Base-by-base conservation (phyloP, 192 early-diverging fungal species). In the Rhizophagus clarus region DNA sequence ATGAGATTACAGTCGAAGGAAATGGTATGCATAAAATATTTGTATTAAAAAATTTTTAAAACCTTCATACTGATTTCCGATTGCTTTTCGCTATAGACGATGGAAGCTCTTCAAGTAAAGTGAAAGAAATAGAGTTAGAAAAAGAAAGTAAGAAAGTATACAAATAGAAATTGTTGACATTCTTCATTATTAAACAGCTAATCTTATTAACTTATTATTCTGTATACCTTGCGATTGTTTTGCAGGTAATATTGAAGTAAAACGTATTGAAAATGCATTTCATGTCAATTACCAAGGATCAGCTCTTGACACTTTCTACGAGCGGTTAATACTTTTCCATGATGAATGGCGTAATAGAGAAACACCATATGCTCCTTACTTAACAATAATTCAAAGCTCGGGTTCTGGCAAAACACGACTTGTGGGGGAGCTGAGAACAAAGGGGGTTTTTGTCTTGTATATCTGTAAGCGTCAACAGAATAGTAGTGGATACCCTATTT, bases 281-380 rank as follows among this genome's bases (percentile, higher is more conserved):
- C 64, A 66, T 1, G 22, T 66, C 24, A 31, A 66, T 12, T 66
- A 66, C 64, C 64, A 66, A 66, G 64, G 64, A n/a, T 28, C 63
- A 66, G 29, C 63, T 31, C 29, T 28, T 10, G 9, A 66, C 24
- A 66, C 64, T 66, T 66, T 66, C 64, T 28, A 28, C 29, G 11
- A 11, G 7, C 64, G 22, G 14, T 15, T 66, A 66, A 2, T 12
- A 49, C 47, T 49, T 15, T 49, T 49, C 6, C 47, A 49, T 49
- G 0, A 49, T 1, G 47, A 49, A 49, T 49, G 47, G 47, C 14
- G 14, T 17, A 5, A 17, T 49, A 1, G 1, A 1, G 1, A 49
- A 17, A 49, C 47, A 56, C 51, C 15, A 11, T 56, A 56, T 20
- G 51, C 51, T 20, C 51, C 51, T 15, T 51, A 51, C 49, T 17